Conservation (phyloP, 164 flowering plant species). For the Cinnamomum micranthum region DNA sequence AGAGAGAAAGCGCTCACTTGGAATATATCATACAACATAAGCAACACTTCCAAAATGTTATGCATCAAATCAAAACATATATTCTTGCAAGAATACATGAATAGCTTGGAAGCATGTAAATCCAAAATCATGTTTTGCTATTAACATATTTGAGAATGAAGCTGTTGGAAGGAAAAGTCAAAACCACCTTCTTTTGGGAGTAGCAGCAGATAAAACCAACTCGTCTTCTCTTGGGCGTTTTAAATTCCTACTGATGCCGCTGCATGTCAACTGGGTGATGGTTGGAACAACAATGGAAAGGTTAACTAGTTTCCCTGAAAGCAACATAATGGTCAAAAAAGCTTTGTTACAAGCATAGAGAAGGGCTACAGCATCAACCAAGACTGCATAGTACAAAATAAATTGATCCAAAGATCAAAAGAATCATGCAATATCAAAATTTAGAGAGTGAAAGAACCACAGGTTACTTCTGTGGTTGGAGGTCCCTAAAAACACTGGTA, state of each 20-base stretch:
- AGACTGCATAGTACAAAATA: too few relatives aligned
- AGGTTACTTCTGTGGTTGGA: too few relatives aligned
- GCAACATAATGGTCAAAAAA: too few relatives aligned
- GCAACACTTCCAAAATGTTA: background rate
- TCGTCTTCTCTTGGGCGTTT: slow-evolving; percentile 14
- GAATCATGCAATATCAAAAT: background rate
- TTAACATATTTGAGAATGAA: background rate
- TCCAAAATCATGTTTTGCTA: too few relatives aligned
- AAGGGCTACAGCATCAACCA: too few relatives aligned
- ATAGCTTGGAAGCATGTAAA: too few relatives aligned
- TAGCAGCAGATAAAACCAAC: slow-evolving; percentile 1
- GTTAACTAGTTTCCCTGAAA: background rate
- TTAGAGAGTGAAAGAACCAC: background rate
- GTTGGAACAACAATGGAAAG: background rate
- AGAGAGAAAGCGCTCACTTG: too few relatives aligned
- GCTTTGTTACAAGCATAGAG: too few relatives aligned
- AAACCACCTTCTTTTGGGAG: slow-evolving; percentile 3
- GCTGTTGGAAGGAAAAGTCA: background rate
- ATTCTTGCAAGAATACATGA: too few relatives aligned
- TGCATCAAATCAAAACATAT: background rate
- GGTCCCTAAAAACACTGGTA: too few relatives aligned
- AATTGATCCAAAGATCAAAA: background rate
- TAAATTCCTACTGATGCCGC: slow-evolving; percentile 1
- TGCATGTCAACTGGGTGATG: slow-evolving; percentile 1
- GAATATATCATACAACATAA: background rate